Evolutionary conservation across 164 flowering plant genomes (phyloP).

Genomic region (Kingdonia uniflora): DNA sequence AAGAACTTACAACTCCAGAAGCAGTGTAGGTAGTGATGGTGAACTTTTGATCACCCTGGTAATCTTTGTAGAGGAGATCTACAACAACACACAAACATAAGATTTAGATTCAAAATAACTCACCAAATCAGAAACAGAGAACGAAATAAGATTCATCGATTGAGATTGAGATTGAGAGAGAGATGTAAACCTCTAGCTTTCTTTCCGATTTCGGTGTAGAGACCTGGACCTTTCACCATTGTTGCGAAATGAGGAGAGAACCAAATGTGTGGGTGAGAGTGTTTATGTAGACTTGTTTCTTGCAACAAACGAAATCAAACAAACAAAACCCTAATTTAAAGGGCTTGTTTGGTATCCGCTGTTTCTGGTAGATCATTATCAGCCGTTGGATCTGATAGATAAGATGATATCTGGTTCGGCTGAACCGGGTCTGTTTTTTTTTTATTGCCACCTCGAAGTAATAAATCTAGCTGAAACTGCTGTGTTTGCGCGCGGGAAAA

Average conservation of each 20-base stretch:
- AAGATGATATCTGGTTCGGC: too few relatives aligned
- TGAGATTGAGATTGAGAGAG: background rate
- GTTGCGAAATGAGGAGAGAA: background rate
- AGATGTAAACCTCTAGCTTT: slow-evolving; percentile 29
- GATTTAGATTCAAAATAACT: background rate
- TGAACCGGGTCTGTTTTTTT: too few relatives aligned
- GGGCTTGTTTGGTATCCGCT: too few relatives aligned
- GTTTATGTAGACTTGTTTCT: background rate
- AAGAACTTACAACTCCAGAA: slow-evolving; percentile 50
- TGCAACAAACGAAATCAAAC: too few relatives aligned
- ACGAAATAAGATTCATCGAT: background rate
- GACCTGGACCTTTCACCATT: slow-evolving; percentile 27
- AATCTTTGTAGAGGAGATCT: slow-evolving; percentile 42
- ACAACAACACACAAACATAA: background rate
- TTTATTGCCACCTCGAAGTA: too few relatives aligned
- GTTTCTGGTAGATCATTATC: too few relatives aligned
- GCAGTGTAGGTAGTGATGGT: slow-evolving; percentile 48
- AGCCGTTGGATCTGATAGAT: too few relatives aligned
- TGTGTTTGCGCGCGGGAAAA: too few relatives aligned
- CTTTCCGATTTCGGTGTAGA: slow-evolving; percentile 32
- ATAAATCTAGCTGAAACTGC: too few relatives aligned
- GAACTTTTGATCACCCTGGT: slow-evolving; percentile 60
- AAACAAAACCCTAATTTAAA: too few relatives aligned
- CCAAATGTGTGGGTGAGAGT: slow-evolving; percentile 4
- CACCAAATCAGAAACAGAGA: background rate